Conservation (phyloP, 257 asterid species). For the Solanum lycopersicoides region DNA sequence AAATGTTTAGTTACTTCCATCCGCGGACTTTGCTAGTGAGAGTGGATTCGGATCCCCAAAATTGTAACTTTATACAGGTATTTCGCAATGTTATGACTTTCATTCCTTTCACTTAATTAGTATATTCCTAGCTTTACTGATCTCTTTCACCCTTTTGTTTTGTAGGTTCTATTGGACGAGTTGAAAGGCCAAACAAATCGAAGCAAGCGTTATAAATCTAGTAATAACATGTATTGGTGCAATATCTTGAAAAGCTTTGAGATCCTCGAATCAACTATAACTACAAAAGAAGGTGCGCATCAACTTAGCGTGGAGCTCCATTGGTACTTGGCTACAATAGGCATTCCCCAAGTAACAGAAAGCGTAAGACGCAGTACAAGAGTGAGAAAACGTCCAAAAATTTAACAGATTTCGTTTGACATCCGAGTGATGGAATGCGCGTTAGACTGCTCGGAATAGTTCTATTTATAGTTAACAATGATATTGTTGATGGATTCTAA, state of each 20-base stretch:
- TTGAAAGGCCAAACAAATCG: neutral
- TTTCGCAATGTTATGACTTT: neutral
- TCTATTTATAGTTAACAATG: too few species aligned
- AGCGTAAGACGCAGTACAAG: neutral
- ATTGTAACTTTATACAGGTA: neutral
- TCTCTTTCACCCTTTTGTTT: neutral
- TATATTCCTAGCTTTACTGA: neutral
- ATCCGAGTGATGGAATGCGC: neutral
- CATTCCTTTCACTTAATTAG: neutral
- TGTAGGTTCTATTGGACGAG: neutral
- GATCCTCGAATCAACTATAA: neutral
- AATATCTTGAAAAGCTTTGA: neutral
- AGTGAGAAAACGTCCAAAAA: too few species aligned
- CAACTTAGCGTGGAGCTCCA: neutral
- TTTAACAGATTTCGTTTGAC: neutral
- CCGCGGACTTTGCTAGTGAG: neutral
- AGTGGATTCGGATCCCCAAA: neutral
- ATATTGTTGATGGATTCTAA: neutral
- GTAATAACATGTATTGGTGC: neutral
- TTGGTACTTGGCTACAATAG: neutral
- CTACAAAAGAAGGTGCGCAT: neutral
- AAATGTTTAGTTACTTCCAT: neutral
- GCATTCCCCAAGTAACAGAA: neutral
- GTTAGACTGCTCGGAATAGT: neutral
- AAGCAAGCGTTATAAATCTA: neutral